phyloP scores from a whole-genome alignment of 768 basidiomycete genomes.

The Lactifluus volemus region DNA sequence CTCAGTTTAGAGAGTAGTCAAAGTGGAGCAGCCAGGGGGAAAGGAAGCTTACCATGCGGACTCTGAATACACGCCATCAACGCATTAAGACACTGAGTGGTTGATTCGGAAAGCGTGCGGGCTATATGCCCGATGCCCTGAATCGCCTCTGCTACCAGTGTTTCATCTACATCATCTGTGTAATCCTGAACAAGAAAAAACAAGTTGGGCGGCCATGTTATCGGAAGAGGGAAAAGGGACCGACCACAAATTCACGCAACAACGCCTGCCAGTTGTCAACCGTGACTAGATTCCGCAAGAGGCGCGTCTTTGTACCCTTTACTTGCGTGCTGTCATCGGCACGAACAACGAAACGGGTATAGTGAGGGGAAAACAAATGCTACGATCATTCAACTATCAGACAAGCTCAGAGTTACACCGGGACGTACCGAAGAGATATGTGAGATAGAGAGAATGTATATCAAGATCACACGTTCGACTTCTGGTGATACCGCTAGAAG shows the following conservation, averaged over 20 bases:
- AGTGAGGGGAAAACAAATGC: constrained; percentile 56
- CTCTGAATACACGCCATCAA: constrained; percentile 77
- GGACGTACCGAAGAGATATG: constrained; percentile 54
- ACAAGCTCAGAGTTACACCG: not conserved
- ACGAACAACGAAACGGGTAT: constrained; percentile 61
- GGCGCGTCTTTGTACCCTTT: constrained; percentile 66
- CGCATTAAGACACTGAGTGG: constrained; percentile 61
- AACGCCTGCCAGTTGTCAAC: constrained; percentile 60
- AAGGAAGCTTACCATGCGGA: constrained; percentile 39
- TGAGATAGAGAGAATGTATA: constrained; percentile 61
- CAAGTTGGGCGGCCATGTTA: not conserved
- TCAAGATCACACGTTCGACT: constrained; percentile 64
- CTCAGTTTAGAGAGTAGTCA: not conserved
- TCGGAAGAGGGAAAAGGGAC: constrained; percentile 24
- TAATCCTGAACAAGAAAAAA: constrained; percentile 50
- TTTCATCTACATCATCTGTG: constrained; percentile 67
- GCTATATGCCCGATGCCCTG: constrained; percentile 74
- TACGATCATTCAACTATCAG: constrained; percentile 23
- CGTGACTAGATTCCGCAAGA: constrained; percentile 59
- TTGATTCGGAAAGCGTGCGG: constrained; percentile 53
- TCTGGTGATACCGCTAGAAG: constrained; percentile 63
- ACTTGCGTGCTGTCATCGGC: constrained; percentile 55
- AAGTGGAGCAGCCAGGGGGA: not conserved
- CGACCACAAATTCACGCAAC: constrained; percentile 77
- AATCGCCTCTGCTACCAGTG: constrained; percentile 63